Percentiles rank a stretch among this genome's conserved stretches.
These are phyloP conservation scores for Viola odorata DNA, from an alignment of 345 rosid species.

Conservation along the genomic window DNA sequence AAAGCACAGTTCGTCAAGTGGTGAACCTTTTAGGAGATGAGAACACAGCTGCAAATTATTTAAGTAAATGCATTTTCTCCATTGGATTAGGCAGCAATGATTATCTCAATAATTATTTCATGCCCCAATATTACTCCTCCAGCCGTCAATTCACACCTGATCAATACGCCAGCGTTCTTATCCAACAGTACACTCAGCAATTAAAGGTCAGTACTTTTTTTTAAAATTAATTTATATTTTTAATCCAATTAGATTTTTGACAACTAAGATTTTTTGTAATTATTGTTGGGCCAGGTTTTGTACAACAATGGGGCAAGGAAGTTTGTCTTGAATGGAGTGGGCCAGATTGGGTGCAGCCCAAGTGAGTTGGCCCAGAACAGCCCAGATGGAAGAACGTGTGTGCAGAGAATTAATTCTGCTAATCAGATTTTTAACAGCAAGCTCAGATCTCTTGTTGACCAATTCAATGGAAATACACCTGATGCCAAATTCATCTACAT, in stretches of 20 bases:
- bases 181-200: slow-evolving; percentile 48
- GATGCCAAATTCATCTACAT: slow-evolving; percentile 62
- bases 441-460: slow-evolving; percentile 58
- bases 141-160: slow-evolving; percentile 49
- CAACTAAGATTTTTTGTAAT: too few species aligned
- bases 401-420: slow-evolving; percentile 46
- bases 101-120: slow-evolving; percentile 89
- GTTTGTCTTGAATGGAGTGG: slow-evolving; percentile 66
- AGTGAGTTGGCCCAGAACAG: slow-evolving; percentile 58
- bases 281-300: slow-evolving; percentile 37
- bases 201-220: slow-evolving; percentile 46
- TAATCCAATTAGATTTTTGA: too few species aligned
- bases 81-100: slow-evolving; percentile 89
- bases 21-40: slow-evolving; percentile 58
- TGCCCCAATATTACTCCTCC: slow-evolving; percentile 59
- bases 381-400: slow-evolving; percentile 59
- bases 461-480: slow-evolving; percentile 46
- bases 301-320: slow-evolving; percentile 78
- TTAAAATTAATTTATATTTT: too few species aligned
- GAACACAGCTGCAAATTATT: slow-evolving; percentile 42
- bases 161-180: slow-evolving; percentile 54
- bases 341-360: slow-evolving; percentile 87
- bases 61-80: slow-evolving; percentile 60
- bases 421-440: slow-evolving; percentile 59
- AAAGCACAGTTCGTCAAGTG: slow-evolving; percentile 49